A percentile compares a stretch with the other conserved stretches of the same genome.
Conservation (phyloP, 2,329 filamentous ascomycete species). For the Aspergillus fructus region DNA sequence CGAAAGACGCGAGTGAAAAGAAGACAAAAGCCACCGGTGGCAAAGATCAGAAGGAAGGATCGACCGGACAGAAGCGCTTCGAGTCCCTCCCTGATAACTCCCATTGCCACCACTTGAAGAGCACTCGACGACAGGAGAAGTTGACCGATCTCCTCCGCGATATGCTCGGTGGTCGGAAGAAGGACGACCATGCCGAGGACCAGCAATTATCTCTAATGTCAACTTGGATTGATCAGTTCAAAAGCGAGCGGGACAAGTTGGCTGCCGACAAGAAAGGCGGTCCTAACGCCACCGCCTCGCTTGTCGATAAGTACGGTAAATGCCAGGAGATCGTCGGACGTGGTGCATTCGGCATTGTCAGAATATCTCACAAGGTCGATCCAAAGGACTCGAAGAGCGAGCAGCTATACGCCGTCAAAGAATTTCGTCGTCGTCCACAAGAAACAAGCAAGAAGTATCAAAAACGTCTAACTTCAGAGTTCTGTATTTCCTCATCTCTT, state of each 20-base stretch:
- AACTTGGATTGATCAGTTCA: conserved; percentile 91
- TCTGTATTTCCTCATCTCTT: conserved; percentile 96
- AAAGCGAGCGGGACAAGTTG: conserved; percentile 76
- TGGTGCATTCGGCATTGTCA: conserved; percentile 94
- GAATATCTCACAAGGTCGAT: conserved; percentile 94
- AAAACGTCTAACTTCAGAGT: conserved; percentile 94
- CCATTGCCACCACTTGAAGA: conserved; percentile 86
- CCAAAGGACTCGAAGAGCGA: conserved; percentile 74
- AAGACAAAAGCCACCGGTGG: conserved; percentile 24
- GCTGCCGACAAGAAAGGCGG: conserved; percentile 75
- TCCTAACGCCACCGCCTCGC: conserved; percentile 70
- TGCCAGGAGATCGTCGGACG: conserved; percentile 96
- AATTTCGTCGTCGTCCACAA: conserved; percentile 90
- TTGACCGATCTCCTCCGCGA: conserved; percentile 87
- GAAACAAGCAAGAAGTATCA: conserved; percentile 97
- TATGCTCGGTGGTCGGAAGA: conserved; percentile 77
- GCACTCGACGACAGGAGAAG: conserved; percentile 90
- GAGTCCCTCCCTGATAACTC: conserved; percentile 63
- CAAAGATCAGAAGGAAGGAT: conserved; percentile 38
- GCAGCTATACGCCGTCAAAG: conserved; percentile 95
- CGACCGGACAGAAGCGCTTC: conserved; percentile 49
- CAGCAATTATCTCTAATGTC: conserved; percentile 91
- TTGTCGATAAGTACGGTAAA: conserved; percentile 97
- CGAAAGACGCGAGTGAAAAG: conserved; percentile 31
- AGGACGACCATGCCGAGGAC: conserved; percentile 58